Evolutionary conservation across 179 eudicot species (phyloP).

Genomic region (Beta macrorhiza): DNA sequence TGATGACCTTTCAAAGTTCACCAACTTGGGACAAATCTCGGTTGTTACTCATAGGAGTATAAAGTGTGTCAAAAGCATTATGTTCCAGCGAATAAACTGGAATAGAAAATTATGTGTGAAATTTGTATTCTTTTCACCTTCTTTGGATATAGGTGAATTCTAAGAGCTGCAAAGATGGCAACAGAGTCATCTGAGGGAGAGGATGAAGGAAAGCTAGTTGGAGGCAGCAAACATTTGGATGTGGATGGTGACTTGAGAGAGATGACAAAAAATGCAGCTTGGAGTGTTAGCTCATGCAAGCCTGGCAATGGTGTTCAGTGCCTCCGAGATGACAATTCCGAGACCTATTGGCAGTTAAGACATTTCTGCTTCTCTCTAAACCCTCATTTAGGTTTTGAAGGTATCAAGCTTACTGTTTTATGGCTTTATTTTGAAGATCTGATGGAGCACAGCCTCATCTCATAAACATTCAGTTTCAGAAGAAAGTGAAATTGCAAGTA

Average conservation of each 20-base stretch:
- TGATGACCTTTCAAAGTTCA: too few relatives aligned
- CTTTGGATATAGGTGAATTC: neutral
- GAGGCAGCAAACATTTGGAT: conserved; percentile 57
- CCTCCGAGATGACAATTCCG: conserved; percentile 73
- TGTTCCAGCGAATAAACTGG: too few relatives aligned
- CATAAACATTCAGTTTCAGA: conserved; percentile 91
- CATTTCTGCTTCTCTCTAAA: neutral
- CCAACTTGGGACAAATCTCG: too few relatives aligned
- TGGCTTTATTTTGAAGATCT: conserved; percentile 46
- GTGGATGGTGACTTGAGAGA: conserved; percentile 84
- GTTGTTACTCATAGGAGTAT: too few relatives aligned
- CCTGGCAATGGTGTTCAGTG: conserved; percentile 84
- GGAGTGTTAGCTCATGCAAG: conserved; percentile 97
- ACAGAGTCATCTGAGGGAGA: conserved; percentile 84
- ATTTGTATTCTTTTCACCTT: neutral
- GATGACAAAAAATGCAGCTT: conserved; percentile 89
- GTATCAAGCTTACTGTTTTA: neutral
- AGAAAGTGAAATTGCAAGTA: conserved; percentile 86
- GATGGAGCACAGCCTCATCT: conserved; percentile 97
- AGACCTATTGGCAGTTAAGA: conserved; percentile 85
- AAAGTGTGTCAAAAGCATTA: too few relatives aligned
- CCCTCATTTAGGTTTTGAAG: neutral
- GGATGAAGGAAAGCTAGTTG: conserved; percentile 72
- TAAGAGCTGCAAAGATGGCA: conserved; percentile 43
- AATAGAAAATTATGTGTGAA: too few relatives aligned